Percentiles rank a stretch among this genome's conserved stretches.
These are phyloP conservation scores for Aspergillus viridinutans DNA, from an alignment of 2,329 filamentous ascomycete genomes.

Conservation along the genomic window DNA sequence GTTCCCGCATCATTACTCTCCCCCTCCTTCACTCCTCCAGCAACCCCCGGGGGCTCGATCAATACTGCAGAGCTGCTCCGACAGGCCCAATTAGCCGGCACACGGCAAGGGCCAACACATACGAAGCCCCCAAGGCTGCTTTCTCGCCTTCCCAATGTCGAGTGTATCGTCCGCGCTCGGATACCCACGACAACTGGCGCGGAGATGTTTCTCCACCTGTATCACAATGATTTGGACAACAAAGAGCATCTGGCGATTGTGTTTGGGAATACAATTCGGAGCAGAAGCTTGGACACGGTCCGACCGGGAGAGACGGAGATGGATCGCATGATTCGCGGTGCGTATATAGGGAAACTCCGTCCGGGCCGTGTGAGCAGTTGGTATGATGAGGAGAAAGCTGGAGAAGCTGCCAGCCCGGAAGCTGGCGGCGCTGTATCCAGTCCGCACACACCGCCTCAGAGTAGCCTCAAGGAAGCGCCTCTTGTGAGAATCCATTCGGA, in stretches of 20 bases:
- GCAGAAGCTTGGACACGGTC: slow-evolving; percentile 53
- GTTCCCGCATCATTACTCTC: slow-evolving; percentile 52
- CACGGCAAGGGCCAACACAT: slow-evolving; percentile 19
- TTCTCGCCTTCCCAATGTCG: slow-evolving; percentile 73
- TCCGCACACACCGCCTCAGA: slow-evolving; percentile 14
- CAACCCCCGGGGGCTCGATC: slow-evolving; percentile 39
- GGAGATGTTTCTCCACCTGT: slow-evolving; percentile 96
- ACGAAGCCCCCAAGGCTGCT: slow-evolving; percentile 68
- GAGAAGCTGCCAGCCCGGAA: slow-evolving; percentile 2
- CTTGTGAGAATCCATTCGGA: slow-evolving; percentile 95
- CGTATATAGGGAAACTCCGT: slow-evolving; percentile 82
- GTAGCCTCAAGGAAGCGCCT: slow-evolving; percentile 47
- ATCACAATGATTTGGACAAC: slow-evolving; percentile 85
- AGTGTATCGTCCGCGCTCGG: slow-evolving; percentile 87
- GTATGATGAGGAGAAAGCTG: slow-evolving; percentile 44
- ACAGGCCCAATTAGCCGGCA: slow-evolving; percentile 22
- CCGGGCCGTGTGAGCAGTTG: slow-evolving; percentile 78
- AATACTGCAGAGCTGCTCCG: slow-evolving; percentile 29
- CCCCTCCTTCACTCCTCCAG: slow-evolving; percentile 49
- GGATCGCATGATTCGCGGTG: slow-evolving; percentile 83
- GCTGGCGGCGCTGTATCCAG: slow-evolving; percentile 9
- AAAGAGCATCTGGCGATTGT: slow-evolving; percentile 98
- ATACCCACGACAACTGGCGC: slow-evolving; percentile 89
- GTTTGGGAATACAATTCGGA: slow-evolving; percentile 80
- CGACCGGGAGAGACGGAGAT: slow-evolving; percentile 47